Base-by-base conservation (phyloP, 2,329 filamentous ascomycete genomes). In the Fusarium beomiforme region DNA sequence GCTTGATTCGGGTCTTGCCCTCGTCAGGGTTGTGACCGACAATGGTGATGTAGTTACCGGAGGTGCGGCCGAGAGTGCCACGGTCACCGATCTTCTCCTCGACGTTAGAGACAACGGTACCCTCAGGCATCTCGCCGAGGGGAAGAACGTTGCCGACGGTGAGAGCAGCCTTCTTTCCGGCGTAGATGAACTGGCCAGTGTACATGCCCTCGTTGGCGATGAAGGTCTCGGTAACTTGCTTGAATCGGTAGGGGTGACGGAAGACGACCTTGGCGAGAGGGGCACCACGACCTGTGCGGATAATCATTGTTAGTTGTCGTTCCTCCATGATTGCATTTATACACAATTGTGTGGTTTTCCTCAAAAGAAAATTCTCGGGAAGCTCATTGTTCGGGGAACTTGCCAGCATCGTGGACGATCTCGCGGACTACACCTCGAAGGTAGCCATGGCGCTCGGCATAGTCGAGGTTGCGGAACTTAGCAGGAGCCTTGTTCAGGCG, bases 171-270 rank as follows among this genome's bases (percentile, higher is more conserved):
- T 97, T 96, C 94, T 99, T 99, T 84, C 96, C 96, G 83, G 95
- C 96, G 88, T 99, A 99, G 92, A 99, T 94, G 91, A 99, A 99
- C 87, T 99, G 96, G 84, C 96, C 96, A 78, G 96, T 98, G 93
- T 98, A 99, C 95, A 98, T 98, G 89, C 96, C 96, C 90, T 98
- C 96, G 88, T 98, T 99, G 87, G 96, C 96, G 83, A 99, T 99
- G 92, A 99, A 98, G 79, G 96, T 99, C 92, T 99, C 95, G 85
- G 92, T 95, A 85, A 94, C 88, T 84, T 95, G 92, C 92, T 97
- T 97, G 93, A 93, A 98, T 86, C 91, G 91, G 92, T 99, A 99
- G 81, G 96, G 94, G 87, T 97, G 93, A 81, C 96, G 95, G 93
- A 99, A 99, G 80, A 90, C 87, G 82, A 99, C 95, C 87, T 93